These are phyloP conservation scores for Colletotrichum chlorophyti DNA, from an alignment of 2,329 filamentous ascomycete species.

Conservation along the genomic window DNA sequence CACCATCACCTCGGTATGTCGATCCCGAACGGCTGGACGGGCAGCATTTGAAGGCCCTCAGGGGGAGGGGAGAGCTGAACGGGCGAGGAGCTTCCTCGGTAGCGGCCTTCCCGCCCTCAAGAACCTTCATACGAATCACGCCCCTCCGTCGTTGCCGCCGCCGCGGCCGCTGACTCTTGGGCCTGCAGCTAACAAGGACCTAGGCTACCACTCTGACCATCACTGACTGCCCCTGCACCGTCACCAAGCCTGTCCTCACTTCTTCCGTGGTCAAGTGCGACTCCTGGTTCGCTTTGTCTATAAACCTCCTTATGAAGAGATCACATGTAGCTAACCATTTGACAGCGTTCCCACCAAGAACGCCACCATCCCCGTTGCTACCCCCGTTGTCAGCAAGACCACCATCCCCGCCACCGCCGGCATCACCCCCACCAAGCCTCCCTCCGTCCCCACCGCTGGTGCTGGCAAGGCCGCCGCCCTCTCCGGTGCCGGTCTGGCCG, in stretches of 20 bases:
- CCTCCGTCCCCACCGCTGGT: conserved; percentile 56
- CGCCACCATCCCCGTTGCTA: conserved; percentile 34
- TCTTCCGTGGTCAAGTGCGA: conserved; percentile 59
- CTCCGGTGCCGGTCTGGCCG: conserved; percentile 66
- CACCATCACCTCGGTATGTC: conserved; percentile 59
- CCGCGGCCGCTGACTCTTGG: too few relatives aligned
- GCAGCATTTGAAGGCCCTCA: not conserved
- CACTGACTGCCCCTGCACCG: conserved; percentile 75
- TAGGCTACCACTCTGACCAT: conserved; percentile 74
- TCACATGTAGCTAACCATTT: conserved; percentile 3
- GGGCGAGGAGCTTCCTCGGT: too few relatives aligned
- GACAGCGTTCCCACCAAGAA: conserved; percentile 24
- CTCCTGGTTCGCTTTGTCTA: conserved; percentile 51
- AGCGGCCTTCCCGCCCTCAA: not conserved
- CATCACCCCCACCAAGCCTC: conserved; percentile 37
- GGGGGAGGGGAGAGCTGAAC: too few relatives aligned
- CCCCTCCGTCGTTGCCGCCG: too few relatives aligned
- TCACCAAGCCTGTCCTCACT: conserved; percentile 64
- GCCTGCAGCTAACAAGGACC: conserved; percentile 39
- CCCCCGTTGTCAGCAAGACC: conserved; percentile 37
- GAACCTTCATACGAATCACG: too few relatives aligned
- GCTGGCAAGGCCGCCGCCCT: conserved; percentile 63
- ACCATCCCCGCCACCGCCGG: conserved; percentile 38
- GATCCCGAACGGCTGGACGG: not conserved
- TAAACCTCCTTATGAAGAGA: not conserved